Conservation (phyloP, 176 grass and related monocot genomes). For the Hordeum marinum region DNA sequence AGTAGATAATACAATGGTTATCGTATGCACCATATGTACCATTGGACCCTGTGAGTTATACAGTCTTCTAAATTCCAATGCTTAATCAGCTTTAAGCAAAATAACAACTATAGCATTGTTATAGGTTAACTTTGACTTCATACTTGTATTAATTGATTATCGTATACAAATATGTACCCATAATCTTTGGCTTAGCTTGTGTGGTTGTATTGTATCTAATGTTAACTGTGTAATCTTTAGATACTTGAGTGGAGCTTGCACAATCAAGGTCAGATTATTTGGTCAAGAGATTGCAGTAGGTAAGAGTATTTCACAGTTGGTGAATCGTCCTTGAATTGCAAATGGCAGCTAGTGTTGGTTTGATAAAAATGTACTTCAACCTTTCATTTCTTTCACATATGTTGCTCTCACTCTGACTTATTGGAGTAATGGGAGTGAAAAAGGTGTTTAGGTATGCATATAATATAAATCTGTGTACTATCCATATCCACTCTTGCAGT, state of each 20-base stretch:
- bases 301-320: slow-evolving; percentile 32
- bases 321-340: slow-evolving; percentile 18
- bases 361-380: background rate
- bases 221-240: slow-evolving; percentile 32
- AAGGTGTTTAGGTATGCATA: background rate
- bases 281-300: slow-evolving; percentile 91
- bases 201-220: slow-evolving; percentile 18
- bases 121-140: background rate
- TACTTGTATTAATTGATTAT: background rate
- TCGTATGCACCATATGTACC: background rate
- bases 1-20: background rate
- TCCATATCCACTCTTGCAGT: background rate
- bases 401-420: background rate
- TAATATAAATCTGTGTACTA: background rate
- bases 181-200: slow-evolving; percentile 13
- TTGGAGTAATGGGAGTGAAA: background rate
- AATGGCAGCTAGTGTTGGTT: background rate
- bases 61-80: background rate
- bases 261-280: slow-evolving; percentile 94
- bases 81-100: slow-evolving; percentile 3
- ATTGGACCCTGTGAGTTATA: background rate
- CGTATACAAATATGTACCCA: background rate
- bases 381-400: background rate
- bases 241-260: slow-evolving; percentile 99
- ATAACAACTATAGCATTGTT: background rate